Evolutionary conservation across 768 basidiomycete species (phyloP), one percentile per base, ranked within the genome.

Genomic region (Russula dissimulans): DNA sequence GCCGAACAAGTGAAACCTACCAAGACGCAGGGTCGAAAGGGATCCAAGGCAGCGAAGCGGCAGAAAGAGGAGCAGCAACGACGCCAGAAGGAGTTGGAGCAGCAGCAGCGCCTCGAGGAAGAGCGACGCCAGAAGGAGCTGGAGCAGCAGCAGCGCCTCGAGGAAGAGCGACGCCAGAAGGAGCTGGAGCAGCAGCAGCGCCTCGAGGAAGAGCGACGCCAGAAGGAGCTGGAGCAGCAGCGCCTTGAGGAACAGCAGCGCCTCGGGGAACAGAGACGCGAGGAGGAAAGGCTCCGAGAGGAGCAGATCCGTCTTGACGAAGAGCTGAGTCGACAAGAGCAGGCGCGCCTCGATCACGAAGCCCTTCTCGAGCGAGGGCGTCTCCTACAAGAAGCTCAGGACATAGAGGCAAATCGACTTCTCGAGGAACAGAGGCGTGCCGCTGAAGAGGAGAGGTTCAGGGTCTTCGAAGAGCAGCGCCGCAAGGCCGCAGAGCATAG

Each of bases 401-500:
- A 60, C 26, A 49, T 29, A 8, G 59, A 65, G 51, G 59, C 47
- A 4, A 58, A 45, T 36, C 44, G 61, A 43, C n/a, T 55, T 42
- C 56, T 43, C 41, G 48, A 62, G 56, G 66, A 54, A 41, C 57
- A 56, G 39, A 17, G 26, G 32, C 56, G 58, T 3, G 26, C 50
- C 59, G 53, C 46, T 41, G 59, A 55, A 58, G 67, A 56, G 43
- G 65, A 57, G 11, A 39, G 18, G 34, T 51, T 42, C 50, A 72
- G 74, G 61, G 38, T 32, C 6, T 73, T 77, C 63, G 70, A 74
- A 58, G 75, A 79, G 38, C 60, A 61, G 39, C 60, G 60, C 3
- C 60, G 56, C 50, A 77, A 54, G 72, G 64, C 71, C 71, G 44
- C 55, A 71, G 71, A 65, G 72, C 77, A 56, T 10, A 51, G 42